phyloP scores from a whole-genome alignment of 176 grass and related monocot species.

The Secale cereale region DNA sequence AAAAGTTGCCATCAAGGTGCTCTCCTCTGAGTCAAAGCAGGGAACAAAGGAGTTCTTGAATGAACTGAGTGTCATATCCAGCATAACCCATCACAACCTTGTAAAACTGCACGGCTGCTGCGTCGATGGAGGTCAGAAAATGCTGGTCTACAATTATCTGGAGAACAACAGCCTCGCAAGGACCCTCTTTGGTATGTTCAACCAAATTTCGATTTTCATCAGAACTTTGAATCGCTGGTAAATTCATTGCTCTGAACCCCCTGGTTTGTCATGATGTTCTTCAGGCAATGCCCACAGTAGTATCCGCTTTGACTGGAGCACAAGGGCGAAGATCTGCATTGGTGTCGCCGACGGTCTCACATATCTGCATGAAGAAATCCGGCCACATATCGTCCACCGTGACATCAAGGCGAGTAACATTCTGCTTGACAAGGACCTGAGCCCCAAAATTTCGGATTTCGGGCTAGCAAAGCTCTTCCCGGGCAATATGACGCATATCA shows the following conservation, averaged over 20 bases:
- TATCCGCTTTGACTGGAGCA: conserved; percentile 66
- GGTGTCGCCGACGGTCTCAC: conserved; percentile 58
- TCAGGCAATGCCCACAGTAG: conserved; percentile 51
- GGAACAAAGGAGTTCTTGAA: conserved; percentile 75
- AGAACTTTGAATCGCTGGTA: not conserved
- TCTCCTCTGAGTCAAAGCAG: conserved; percentile 74
- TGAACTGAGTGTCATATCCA: conserved; percentile 67
- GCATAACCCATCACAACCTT: conserved; percentile 68
- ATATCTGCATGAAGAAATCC: conserved; percentile 75
- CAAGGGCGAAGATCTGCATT: conserved; percentile 59
- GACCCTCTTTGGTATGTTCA: conserved; percentile 60
- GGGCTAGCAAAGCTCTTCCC: conserved; percentile 81
- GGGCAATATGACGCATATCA: conserved; percentile 67
- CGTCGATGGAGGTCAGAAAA: conserved; percentile 59
- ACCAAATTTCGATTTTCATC: not conserved
- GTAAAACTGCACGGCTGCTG: conserved; percentile 75
- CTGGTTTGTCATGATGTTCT: conserved; percentile 25
- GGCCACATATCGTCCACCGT: conserved; percentile 65
- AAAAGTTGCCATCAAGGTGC: conserved; percentile 86
- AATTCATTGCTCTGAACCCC: not conserved
- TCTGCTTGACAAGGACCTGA: conserved; percentile 74
- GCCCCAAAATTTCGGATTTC: conserved; percentile 77
- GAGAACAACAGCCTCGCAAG: conserved; percentile 89
- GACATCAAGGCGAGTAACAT: conserved; percentile 92
- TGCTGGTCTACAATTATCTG: conserved; percentile 82